Conservation (phyloP, 805 yeast genomes). For the Hanseniaspora jakobsenii region DNA sequence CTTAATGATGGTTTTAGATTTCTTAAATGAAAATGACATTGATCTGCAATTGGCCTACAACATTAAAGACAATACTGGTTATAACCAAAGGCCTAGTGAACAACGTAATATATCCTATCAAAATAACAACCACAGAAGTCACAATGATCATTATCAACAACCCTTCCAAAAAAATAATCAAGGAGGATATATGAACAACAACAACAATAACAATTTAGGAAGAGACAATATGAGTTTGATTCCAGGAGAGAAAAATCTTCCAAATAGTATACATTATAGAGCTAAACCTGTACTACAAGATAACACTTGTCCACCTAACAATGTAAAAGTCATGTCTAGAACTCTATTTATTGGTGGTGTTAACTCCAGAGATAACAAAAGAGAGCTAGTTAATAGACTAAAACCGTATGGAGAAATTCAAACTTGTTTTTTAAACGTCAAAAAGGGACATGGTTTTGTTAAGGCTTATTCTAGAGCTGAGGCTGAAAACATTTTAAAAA, state of each 20-base stretch:
- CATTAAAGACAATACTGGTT: constrained; percentile 6
- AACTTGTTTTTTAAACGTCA: constrained; percentile 72
- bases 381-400: constrained; percentile 53
- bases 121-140: not conserved
- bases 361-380: constrained; percentile 68
- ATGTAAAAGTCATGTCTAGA: constrained; percentile 73
- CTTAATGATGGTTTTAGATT: constrained; percentile 1
- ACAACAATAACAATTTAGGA: constrained; percentile 13
- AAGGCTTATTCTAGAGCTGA: constrained; percentile 85
- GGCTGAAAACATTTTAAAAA: constrained; percentile 69
- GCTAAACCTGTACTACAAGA: constrained; percentile 64
- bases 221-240: constrained; percentile 28
- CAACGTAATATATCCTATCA: too few relatives aligned
- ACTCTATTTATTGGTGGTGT: constrained; percentile 93
- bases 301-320: constrained; percentile 58
- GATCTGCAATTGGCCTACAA: constrained; percentile 6
- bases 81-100: not conserved
- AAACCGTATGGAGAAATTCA: constrained; percentile 87
- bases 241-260: constrained; percentile 49
- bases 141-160: not conserved
- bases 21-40: constrained; percentile 10
- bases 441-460: constrained; percentile 90
- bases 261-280: constrained; percentile 65
- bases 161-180: too few relatives aligned
- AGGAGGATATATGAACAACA: constrained; percentile 17